Evolutionary conservation across 352 stramenopile genomes (phyloP), one percentile per base, ranked within the genome.

Genomic region (Phytopythium cucurbitacearum): DNA sequence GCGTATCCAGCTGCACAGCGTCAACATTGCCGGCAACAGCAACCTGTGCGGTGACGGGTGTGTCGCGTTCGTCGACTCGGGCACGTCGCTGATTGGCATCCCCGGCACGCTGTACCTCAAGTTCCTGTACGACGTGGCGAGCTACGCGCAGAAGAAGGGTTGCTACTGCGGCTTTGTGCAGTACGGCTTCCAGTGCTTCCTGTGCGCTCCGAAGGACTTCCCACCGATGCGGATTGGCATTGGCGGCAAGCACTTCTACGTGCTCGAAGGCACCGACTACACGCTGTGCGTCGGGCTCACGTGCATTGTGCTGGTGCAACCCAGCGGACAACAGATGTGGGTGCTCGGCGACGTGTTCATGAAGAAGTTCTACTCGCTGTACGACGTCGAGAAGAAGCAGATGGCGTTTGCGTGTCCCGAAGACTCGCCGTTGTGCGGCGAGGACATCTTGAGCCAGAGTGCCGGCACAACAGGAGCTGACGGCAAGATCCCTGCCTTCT

Each of bases 281-380:
- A 88, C 82, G 16, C 65, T 92, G 0, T 92, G 82, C 34, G 74
- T 92, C n/a, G 82, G 78, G 9, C 49, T 84, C 13, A 91, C 81
- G 42, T 91, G 81, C 45, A 85, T 92, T 9, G 59, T 90, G 43
- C 53, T 92, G 33, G 73, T 89, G 40, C 82, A 92, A 48, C 77
- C 80, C 5, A 89, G 78, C 45, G 80, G 82, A 0, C 82, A 90
- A 53, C 79, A 92, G 40, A 88, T 98, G 59, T 99, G 95, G 95
- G 98, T 99, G 64, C 85, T 99, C 33, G 97, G 94, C 21, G 94
- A 98, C 48, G 87, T 97, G 12, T 98, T 98, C 63, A 97, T 98
- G 84, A 91, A 96, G 58, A 97, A 97, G 63, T 98, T 96, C 63
- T 96, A 97, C 76, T 94, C 87, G 46, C 70, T 97, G 12, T 98